Evolutionary conservation across 2,329 filamentous ascomycete species (phyloP), one percentile per base, ranked within the genome.

Genomic region (Botrytis medusae): DNA sequence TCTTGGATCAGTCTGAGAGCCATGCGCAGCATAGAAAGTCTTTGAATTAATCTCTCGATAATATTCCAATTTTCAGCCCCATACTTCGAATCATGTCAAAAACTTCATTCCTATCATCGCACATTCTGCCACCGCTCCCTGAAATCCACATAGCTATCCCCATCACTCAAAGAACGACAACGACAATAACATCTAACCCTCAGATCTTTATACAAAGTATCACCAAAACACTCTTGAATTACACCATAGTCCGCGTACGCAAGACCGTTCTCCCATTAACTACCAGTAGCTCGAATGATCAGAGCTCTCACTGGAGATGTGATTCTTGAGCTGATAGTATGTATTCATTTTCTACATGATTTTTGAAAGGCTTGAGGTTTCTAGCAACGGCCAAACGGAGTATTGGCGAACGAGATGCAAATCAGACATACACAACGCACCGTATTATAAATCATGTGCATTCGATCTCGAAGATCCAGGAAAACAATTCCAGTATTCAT

Each of bases 81-180:
- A 20, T 59, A 59, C 29, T 10, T 32, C 51, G 16, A 16, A 29
- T 57, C n/a, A 57, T 20, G 9, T 29, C 54, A 2, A 18, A 32
- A 0, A 0, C 0, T 8, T 8, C 29, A 3, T n/a, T 57, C 29
- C 2, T 4, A 29, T 57, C n/a, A 32, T 8, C 5, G 12, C 25
- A 57, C 9, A 32, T 32, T 32, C 54, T 32, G 14, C 54, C 0
- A 32, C 4, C 8, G 20, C 25, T 57, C 0, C 14, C 51, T 37
- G 14, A 18, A 32, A 59, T 29, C 2, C 3, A 51, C 4, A 25
- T n/a, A n/a, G 25, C 25, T 54, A 54, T 51, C 22, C 14, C 6
- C 14, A 34, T 10, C 8, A 34, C 8, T 10, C 4, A 2, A 34
- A 34, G 9, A 22, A 48, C 46, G 46, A 48, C 20, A 3, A 34